Percentiles rank a stretch among this genome's conserved stretches.
Conservation (phyloP, 441 rosid species). For the Aleurites moluccanus region DNA sequence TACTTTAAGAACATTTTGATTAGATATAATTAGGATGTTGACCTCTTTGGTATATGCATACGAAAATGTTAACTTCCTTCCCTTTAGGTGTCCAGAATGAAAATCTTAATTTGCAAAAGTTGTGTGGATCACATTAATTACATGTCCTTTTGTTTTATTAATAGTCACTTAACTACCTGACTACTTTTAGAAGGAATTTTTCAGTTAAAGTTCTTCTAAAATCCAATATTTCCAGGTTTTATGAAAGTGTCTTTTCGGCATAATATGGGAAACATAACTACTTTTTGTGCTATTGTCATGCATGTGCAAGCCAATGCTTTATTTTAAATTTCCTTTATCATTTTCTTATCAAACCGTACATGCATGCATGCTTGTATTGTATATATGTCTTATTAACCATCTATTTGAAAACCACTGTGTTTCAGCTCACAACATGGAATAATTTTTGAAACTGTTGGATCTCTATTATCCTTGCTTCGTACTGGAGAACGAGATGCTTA, state of each 20-base stretch:
- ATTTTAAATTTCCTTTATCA: neutral
- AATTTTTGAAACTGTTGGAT: slow-evolving; percentile 84
- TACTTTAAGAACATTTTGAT: neutral
- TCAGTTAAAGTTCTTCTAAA: neutral
- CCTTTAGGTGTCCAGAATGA: neutral
- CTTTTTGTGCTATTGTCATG: neutral
- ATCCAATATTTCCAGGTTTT: neutral
- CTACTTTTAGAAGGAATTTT: neutral
- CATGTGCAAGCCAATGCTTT: neutral
- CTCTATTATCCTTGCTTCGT: slow-evolving; percentile 83
- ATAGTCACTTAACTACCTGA: neutral
- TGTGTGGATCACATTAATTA: neutral
- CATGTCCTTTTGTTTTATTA: neutral
- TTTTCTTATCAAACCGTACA: neutral
- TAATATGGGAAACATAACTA: neutral
- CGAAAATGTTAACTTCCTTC: neutral
- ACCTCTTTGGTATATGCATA: neutral
- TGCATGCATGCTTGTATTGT: neutral
- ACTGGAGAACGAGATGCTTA: slow-evolving; percentile 79
- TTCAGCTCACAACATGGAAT: slow-evolving; percentile 73
- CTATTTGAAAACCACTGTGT: slow-evolving; percentile 1
- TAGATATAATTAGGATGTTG: neutral
- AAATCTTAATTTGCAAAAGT: neutral
- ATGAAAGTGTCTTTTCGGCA: neutral
- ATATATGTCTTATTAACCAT: neutral